These are phyloP conservation scores for Cryptococcus sp. DNA, from an alignment of 1,284 basidiomycete species.

Conservation along the genomic window DNA sequence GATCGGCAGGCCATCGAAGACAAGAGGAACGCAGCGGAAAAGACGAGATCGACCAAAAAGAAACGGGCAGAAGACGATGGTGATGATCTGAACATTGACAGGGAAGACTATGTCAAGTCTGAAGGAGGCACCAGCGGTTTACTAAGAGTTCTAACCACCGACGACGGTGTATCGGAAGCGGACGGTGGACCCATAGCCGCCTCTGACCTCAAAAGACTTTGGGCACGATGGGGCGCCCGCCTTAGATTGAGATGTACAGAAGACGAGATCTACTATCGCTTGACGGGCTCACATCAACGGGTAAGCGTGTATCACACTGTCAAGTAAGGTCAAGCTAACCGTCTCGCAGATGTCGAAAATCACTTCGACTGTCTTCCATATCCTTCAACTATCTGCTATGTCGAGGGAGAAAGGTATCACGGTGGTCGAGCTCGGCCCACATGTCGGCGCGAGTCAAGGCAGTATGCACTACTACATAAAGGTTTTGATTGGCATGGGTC, in stretches of 20 bases:
- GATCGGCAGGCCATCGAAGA: slow-evolving; percentile 27
- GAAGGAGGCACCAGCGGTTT: slow-evolving; percentile 13
- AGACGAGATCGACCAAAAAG: slow-evolving; percentile 1
- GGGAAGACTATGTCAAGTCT: slow-evolving; percentile 4
- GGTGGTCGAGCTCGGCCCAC: slow-evolving; percentile 41
- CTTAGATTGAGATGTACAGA: slow-evolving; percentile 43
- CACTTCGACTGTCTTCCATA: slow-evolving; percentile 38
- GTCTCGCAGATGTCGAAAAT: slow-evolving; percentile 33
- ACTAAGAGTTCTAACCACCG: slow-evolving; percentile 26
- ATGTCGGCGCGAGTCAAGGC: slow-evolving; percentile 42
- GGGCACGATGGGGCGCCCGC: slow-evolving; percentile 38
- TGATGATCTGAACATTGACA: slow-evolving; percentile 4
- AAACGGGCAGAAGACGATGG: slow-evolving; percentile 1
- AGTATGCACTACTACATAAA: slow-evolving; percentile 47
- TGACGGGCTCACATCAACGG: slow-evolving; percentile 43
- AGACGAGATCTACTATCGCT: slow-evolving; percentile 46
- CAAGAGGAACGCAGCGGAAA: slow-evolving; percentile 12
- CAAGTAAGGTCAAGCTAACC: slow-evolving; percentile 1
- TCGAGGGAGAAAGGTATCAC: slow-evolving; percentile 36
- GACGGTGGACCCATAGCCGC: slow-evolving; percentile 8
- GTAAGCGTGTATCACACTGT: slow-evolving; percentile 19
- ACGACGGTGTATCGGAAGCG: slow-evolving; percentile 25
- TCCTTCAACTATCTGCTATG: slow-evolving; percentile 32
- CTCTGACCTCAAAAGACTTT: slow-evolving; percentile 28
- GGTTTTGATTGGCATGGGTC: slow-evolving; percentile 33